Percentiles rank a stretch among this genome's conserved stretches.
Evolutionary conservation across 2,329 filamentous ascomycete species (phyloP).

Genomic region (Elsinoe australis): DNA sequence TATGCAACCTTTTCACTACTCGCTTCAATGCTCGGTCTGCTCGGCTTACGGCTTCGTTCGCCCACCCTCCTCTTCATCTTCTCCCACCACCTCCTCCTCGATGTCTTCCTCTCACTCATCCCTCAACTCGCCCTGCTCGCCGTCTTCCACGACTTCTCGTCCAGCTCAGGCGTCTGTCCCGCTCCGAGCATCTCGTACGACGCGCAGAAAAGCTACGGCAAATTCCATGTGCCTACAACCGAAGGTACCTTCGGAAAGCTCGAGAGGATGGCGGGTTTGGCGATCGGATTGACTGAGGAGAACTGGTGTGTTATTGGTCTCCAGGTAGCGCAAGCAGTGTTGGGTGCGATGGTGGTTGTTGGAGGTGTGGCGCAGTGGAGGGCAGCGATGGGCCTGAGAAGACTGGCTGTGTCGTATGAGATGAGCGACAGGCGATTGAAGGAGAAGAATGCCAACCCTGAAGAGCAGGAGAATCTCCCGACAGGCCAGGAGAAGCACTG

Average conservation of each 20-base stretch:
- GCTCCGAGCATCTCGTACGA: neutral
- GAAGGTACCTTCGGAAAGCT: constrained; percentile 1
- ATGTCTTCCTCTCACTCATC: constrained; percentile 20
- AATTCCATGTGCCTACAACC: constrained; percentile 2
- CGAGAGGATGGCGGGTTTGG: neutral
- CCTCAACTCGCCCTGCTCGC: constrained; percentile 20
- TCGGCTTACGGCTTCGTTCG: constrained; percentile 11
- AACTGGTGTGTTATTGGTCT: constrained; percentile 16
- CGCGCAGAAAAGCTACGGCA: constrained; percentile 5
- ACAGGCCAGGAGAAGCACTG: neutral
- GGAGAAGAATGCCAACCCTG: neutral
- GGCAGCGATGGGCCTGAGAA: constrained; percentile 15
- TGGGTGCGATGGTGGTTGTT: constrained; percentile 28
- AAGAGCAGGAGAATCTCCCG: constrained; percentile 15
- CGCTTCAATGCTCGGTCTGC: constrained; percentile 40
- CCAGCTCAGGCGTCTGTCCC: constrained; percentile 12
- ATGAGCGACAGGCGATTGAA: neutral
- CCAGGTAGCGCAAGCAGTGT: constrained; percentile 31
- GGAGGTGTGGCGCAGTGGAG: constrained; percentile 49
- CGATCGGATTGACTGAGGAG: constrained; percentile 14
- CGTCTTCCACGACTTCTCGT: constrained; percentile 19
- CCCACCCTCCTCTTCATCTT: constrained; percentile 19
- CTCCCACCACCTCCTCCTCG: constrained; percentile 21
- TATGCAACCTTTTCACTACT: constrained; percentile 8
- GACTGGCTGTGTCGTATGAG: constrained; percentile 19